phyloP scores from a whole-genome alignment of 2,329 filamentous ascomycete species.

The Thermoascus crustaceus region DNA sequence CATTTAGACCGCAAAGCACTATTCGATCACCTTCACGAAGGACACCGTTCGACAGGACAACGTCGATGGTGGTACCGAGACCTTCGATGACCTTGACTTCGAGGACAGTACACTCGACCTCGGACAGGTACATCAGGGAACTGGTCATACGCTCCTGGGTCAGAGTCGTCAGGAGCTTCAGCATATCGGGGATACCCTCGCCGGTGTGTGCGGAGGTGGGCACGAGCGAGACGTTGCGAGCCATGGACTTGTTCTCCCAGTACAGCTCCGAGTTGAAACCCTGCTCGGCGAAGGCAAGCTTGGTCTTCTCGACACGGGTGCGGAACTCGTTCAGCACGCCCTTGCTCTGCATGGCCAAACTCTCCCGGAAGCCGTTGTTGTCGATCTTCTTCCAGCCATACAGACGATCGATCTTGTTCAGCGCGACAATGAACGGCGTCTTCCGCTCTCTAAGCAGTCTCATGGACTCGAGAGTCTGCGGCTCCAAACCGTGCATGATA shows the following conservation, averaged over 20 bases:
- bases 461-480: slow-evolving; percentile 96
- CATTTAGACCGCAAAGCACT: slow-evolving; percentile 92
- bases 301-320: slow-evolving; percentile 82
- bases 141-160: slow-evolving; percentile 97
- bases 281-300: slow-evolving; percentile 89
- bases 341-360: slow-evolving; percentile 80
- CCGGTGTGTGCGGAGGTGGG: slow-evolving; percentile 98
- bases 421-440: slow-evolving; percentile 94
- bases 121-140: slow-evolving; percentile 94
- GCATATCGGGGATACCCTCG: slow-evolving; percentile 96
- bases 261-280: slow-evolving; percentile 96
- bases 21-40: slow-evolving; percentile 90
- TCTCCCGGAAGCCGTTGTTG: slow-evolving; percentile 97
- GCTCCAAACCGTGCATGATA: slow-evolving; percentile 99
- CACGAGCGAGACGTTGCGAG: slow-evolving; percentile 86
- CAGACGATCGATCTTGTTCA: slow-evolving; percentile 99
- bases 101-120: slow-evolving; percentile 94
- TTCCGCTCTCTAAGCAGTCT: slow-evolving; percentile 82
- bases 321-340: slow-evolving; percentile 90
- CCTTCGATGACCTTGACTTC: slow-evolving; percentile 99
- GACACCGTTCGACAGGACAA: slow-evolving; percentile 92
- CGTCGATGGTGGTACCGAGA: slow-evolving; percentile 97
- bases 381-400: slow-evolving; percentile 98
- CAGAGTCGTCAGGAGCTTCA: slow-evolving; percentile 85
- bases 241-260: slow-evolving; percentile 97